Percentiles rank a stretch among this genome's conserved stretches.
phyloP scores from a whole-genome alignment of 371 early-diverging fungal species.

The Coemansia sp. region DNA sequence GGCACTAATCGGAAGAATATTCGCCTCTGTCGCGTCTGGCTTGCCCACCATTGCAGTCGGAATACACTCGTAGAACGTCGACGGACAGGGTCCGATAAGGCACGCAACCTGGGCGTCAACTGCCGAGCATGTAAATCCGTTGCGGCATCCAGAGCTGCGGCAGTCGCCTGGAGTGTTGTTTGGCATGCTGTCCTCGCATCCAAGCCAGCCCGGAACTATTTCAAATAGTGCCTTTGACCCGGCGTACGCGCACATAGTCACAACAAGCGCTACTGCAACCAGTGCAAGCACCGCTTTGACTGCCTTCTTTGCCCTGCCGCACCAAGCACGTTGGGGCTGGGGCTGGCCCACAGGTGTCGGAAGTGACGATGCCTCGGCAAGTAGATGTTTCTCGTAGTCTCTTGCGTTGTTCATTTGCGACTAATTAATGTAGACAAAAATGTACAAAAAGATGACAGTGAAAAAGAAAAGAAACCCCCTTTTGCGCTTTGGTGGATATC shows the following conservation, averaged over 20 bases:
- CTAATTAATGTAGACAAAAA: not conserved
- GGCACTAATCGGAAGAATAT: slow-evolving; percentile 8
- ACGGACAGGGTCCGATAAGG: slow-evolving; percentile 31
- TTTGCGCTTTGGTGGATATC: not conserved
- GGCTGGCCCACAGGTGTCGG: not conserved
- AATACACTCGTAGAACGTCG: slow-evolving; percentile 24
- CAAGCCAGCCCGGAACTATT: not conserved
- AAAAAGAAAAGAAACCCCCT: not conserved
- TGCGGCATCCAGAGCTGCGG: slow-evolving; percentile 24
- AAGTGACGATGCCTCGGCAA: not conserved
- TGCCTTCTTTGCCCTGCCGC: not conserved
- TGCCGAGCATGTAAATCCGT: slow-evolving; percentile 21
- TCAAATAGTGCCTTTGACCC: not conserved
- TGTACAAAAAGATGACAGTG: not conserved
- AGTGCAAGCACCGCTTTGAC: not conserved
- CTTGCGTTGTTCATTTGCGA: not conserved
- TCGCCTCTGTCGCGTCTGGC: slow-evolving; percentile 11
- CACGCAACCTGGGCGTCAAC: slow-evolving; percentile 21
- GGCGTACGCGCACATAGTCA: not conserved
- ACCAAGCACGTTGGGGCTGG: not conserved
- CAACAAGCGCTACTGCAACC: not conserved
- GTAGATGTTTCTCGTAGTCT: slow-evolving; percentile 27
- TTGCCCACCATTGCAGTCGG: slow-evolving; percentile 19
- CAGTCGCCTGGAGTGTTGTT: slow-evolving; percentile 15
- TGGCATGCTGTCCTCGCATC: not conserved